phyloP scores from a whole-genome alignment of 345 rosid genomes.

The Syzygium jambos region DNA sequence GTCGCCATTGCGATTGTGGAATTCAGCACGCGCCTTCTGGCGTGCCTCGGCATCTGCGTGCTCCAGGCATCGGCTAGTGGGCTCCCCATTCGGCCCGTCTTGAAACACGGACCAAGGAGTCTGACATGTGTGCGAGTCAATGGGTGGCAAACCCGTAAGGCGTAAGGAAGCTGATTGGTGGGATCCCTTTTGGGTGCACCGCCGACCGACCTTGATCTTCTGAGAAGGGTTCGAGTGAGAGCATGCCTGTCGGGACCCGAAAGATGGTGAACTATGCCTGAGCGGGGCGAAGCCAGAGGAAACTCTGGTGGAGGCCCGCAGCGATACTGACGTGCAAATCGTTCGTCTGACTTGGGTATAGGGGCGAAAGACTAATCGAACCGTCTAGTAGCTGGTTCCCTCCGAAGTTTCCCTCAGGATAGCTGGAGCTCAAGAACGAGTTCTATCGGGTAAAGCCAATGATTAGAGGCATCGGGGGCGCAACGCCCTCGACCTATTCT shows the following conservation, averaged over 20 bases:
- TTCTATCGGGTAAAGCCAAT: not conserved
- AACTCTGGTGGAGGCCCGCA: not conserved
- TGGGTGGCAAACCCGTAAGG: constrained; percentile 8
- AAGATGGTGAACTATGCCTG: not conserved
- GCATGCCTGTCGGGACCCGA: not conserved
- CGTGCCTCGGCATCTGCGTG: constrained; percentile 3
- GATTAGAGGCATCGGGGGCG: not conserved
- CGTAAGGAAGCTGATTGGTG: not conserved
- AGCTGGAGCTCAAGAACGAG: constrained; percentile 1
- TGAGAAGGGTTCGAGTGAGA: constrained; percentile 1
- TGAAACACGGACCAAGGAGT: constrained; percentile 48
- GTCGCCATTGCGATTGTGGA: not conserved
- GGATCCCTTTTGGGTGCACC: not conserved
- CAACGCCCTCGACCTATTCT: not conserved
- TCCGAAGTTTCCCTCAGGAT: constrained; percentile 2
- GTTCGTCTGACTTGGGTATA: constrained; percentile 47
- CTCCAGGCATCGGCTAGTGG: constrained; percentile 11
- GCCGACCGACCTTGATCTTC: not conserved
- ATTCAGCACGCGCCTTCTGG: not conserved
- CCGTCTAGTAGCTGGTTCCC: constrained; percentile 47
- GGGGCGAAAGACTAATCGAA: constrained; percentile 65
- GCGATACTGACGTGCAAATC: constrained; percentile 29
- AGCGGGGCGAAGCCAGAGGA: not conserved
- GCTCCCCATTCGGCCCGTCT: constrained; percentile 36
- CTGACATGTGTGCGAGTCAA: constrained; percentile 38